Base-by-base conservation (phyloP, 176 grass and related monocot genomes). In the Musa itinerans region DNA sequence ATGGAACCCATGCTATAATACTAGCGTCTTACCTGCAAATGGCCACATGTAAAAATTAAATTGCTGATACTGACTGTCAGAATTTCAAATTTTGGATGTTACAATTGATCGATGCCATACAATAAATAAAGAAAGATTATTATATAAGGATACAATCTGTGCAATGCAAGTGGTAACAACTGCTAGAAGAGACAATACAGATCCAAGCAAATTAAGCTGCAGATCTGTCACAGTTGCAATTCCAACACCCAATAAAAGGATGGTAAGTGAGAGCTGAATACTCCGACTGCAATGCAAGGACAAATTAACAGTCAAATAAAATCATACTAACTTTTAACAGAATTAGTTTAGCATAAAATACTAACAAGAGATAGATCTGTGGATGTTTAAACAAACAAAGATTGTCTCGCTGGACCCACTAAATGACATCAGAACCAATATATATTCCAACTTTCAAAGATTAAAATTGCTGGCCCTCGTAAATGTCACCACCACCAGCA, bases 221-320 rank as follows among this genome's bases (percentile, higher is more conserved):
- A 98, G 88, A 84, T 98, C 90, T 0, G 90, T 98, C 73, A 93
- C 78, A 14, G 94, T 93, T 13, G 94, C 90, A 69, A 93, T 98
- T 48, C 88, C 90, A 9, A 98, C 94, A 70, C 90, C 94, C 2
- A 93, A 69, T 48, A 98, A 84, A 14, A 98, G 76, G 15, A 98
- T 86, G 80, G 87, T 77, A 66, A 98, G 88, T 62, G 94, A 89
- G 55, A 84, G 65, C 68, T 90, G 93, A 68, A 98, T 93, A 71
- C 80, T 93, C 78, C 83, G 54, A 57, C 94, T 98, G 94, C 72
- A 83, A 51, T 29, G 16, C 19, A 34, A 19, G 14, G 61, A 72
- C 11, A 72, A 72, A 50, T 53, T 53, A 53, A 72, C 8, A 22
- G 10, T 53, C 3, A 72, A 72, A 22, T 53, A 72, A 21, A 72